phyloP scores from a whole-genome alignment of 73 alveolate species.

The Breviolum minutum region DNA sequence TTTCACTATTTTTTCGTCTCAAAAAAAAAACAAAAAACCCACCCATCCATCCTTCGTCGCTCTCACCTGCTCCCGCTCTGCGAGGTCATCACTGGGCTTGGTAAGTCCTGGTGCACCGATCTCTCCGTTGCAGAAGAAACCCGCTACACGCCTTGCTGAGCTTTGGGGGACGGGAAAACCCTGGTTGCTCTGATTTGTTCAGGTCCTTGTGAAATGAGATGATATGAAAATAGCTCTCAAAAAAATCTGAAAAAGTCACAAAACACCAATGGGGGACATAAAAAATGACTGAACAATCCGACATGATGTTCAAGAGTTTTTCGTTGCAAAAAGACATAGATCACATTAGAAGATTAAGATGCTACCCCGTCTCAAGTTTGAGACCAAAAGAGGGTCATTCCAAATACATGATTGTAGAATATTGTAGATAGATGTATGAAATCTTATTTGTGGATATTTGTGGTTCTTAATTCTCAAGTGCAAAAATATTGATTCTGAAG shows the following conservation, averaged over 20 bases:
- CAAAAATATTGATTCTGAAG: background rate
- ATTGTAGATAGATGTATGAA: background rate
- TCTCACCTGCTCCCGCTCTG: conserved; percentile 43
- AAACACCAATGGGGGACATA: too few species aligned
- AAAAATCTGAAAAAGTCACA: too few species aligned
- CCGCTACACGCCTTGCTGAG: conserved; percentile 58
- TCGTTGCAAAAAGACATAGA: too few species aligned
- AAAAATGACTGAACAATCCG: too few species aligned
- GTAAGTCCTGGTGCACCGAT: conserved; percentile 75
- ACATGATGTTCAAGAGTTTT: too few species aligned
- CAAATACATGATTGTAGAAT: too few species aligned
- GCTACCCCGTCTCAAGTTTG: too few species aligned
- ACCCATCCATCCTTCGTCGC: background rate
- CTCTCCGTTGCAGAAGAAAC: conserved; percentile 94
- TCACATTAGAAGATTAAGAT: too few species aligned
- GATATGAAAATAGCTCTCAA: too few species aligned
- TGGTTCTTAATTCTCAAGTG: background rate
- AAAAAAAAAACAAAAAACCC: background rate
- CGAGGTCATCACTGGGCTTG: conserved; percentile 2
- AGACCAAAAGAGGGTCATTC: too few species aligned
- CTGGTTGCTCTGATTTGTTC: too few species aligned
- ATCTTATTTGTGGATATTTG: background rate
- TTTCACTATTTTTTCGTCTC: background rate
- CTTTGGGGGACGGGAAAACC: background rate
- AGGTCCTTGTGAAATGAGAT: too few species aligned